Base-by-base conservation (phyloP, 495 filamentous ascomycete genomes). In the Coniosporium apollinis region DNA sequence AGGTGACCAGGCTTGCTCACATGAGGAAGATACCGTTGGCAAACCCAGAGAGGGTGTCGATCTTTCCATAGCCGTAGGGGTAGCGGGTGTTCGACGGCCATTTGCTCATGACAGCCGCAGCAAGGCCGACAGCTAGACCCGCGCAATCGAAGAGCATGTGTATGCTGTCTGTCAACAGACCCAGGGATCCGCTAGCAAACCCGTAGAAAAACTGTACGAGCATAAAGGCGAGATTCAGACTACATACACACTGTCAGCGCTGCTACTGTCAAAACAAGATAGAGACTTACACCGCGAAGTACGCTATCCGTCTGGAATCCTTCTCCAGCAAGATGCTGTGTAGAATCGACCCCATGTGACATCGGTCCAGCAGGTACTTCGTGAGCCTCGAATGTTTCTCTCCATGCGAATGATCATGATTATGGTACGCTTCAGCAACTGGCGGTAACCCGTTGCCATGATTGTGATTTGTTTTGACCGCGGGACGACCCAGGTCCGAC, bases 91-190 rank as follows among this genome's bases (percentile, higher is more conserved):
- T 92, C 1, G 85, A 78, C 1, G 85, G 84, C 87, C 87, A 94
- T 56, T 96, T 96, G 51, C 82, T 91, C 67, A 91, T 87, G 9
- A 99, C 83, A 8, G 91, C 78, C n/a, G 89, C 89, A 46, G 82
- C 82, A 6, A 99, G 67, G 10, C 89, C 89, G 11, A 96, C 82
- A 1, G 79, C 76, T 15, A 99, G 67, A 14, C 89, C 89, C 10
- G 94, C 68, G 44, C 89, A 99, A 55, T 99, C 89, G 44, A 99
- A 99, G 51, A 99, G 91, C 89, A 99, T 99, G 57, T 99, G 89
- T 41, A 99, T 91, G 49, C 83, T 94, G 56, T 99, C 89, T 45
- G 83, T 93, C 3, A 99, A 73, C 2, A 99, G 66, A 1, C 89
- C 89, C 5, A 99, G 66, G 1, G 91, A 96, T 36, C 89, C 85